These are phyloP conservation scores for Ustilago cynodontis DNA, from an alignment of 1,284 basidiomycete genomes.

Conservation along the genomic window DNA sequence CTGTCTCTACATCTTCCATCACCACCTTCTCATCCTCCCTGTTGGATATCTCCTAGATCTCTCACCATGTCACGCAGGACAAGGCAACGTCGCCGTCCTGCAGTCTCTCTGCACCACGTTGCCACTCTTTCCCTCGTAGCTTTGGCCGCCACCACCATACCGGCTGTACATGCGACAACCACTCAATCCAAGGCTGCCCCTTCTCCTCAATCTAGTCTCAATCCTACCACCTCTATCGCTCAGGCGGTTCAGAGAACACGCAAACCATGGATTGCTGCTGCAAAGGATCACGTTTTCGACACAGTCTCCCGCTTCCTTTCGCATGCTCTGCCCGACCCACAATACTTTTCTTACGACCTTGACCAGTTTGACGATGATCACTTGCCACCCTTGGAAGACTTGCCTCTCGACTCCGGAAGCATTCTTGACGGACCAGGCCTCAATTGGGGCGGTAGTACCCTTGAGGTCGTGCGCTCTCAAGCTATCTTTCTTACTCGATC, in stretches of 20 bases:
- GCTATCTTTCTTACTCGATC: slow-evolving; percentile 64
- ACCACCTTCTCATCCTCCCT: too few relatives aligned
- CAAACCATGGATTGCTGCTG: slow-evolving; percentile 35
- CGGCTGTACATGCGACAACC: slow-evolving; percentile 17
- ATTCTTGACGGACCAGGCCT: slow-evolving; percentile 48
- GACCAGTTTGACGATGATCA: slow-evolving; percentile 39
- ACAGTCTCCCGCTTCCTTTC: slow-evolving; percentile 40
- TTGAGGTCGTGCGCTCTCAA: slow-evolving; percentile 61
- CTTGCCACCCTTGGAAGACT: slow-evolving; percentile 21
- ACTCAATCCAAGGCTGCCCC: not conserved
- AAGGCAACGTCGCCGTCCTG: not conserved
- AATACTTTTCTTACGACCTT: slow-evolving; percentile 48
- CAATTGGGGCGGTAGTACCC: slow-evolving; percentile 61
- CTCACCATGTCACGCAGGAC: slow-evolving; percentile 23
- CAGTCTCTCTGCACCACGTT: slow-evolving; percentile 16
- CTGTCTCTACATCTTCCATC: not conserved
- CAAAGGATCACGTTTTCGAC: slow-evolving; percentile 33
- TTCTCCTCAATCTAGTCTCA: slow-evolving; percentile 3
- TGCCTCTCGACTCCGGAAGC: slow-evolving; percentile 33
- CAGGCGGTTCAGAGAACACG: slow-evolving; percentile 31
- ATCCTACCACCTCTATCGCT: slow-evolving; percentile 34
- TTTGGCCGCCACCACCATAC: slow-evolving; percentile 14
- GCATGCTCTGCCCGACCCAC: slow-evolving; percentile 41
- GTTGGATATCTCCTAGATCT: not conserved
- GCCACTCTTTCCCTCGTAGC: slow-evolving; percentile 34